Base-by-base conservation (phyloP, 106 monocot species). In the Hemerocallis citrina region DNA sequence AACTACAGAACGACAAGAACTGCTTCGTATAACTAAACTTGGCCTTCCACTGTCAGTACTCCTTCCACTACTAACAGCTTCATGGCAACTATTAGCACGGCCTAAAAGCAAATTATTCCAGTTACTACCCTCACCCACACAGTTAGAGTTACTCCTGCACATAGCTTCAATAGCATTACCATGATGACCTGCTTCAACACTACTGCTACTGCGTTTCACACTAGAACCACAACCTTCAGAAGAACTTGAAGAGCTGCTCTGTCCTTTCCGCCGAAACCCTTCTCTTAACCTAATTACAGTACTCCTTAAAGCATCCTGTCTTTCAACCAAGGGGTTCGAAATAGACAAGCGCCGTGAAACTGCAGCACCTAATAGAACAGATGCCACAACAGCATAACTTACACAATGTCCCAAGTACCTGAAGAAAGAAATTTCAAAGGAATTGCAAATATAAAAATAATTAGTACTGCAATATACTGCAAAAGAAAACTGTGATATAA, bases 401-500 rank as follows among this genome's bases (percentile, higher is more conserved):
- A 86, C 72, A 72, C 95, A 96, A 75, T 96, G 95, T 72, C 95
- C 95, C 68, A 96, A 74, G 59, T 96, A 96, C 95, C 95, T 90
- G 55, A 17, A 57, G 36, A 34, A 9, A 55, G 52, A 56, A 40
- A 17, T 34, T 52, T 16, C 31, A 49, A 47, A 25, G 37, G 4
- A 61, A 57, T 49, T 13, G 62, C 31, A 40, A 9, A 34, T n/a
- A 50, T 48, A 10, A 4, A 8, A 5, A 21, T 19, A 21, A 21
- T 73, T 30, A 23, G 17, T 21, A 61, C 28, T 17, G 47, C 10
- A 12, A 56, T 52, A 22, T 39, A 36, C 5, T 9, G 22, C 47
- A 23, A 63, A 60, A 39, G 23, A 39, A 36, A 40, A 65, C 15
- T 9, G 25, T 56, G 27, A 56, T n/a, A n/a, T n/a, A 62, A 23